Evolutionary conservation across 345 rosid species (phyloP), one percentile per base, ranked within the genome.

Genomic region (Eucalyptus pauciflora): DNA sequence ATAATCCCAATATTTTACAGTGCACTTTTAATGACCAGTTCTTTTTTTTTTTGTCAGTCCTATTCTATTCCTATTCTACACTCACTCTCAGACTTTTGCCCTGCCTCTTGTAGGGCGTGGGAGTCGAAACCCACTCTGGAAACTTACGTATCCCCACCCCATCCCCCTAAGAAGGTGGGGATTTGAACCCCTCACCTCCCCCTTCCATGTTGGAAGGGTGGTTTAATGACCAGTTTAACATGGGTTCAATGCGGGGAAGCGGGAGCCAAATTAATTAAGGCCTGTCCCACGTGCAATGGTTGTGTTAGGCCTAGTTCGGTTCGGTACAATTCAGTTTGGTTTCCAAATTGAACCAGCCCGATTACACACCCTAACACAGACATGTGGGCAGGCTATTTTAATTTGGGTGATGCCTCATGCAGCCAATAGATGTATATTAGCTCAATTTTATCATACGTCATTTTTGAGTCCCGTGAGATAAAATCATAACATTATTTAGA

Each of bases 381-480:
- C 33, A 29, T 1, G 17, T 64, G 71, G 17, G 33, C 1, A 62
- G 71, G 71, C 37, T 29, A 62, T 29, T 62, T 62, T 62, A 62
- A 60, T 60, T 60, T 60, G 16, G 67, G 16, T 60, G 67, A 60
- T 27, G 67, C 31, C 31, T 60, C 15, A 27, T 60, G 16, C 15
- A 0, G 4, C 67, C 4, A 3, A 27, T 60, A 60, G 7, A 27
- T 60, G 67, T 60, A 60, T 1, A 27, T 60, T 60, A 27, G 31
- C 31, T 27, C 31, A 27, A 60, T 60, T 60, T 25, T 25, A 60
- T 60, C 7, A 11, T 60, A 11, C 0, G 3, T 12, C 15, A 5
- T 27, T 60, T 60, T 1, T 0, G 31, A 60, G 14, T 27, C 67
- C 7, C 4, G 0, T 12, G 31, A 64, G 18, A 18, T 29, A 6